A percentile compares a stretch with the other conserved stretches of the same genome.
These are phyloP conservation scores for Claviceps lovelessii DNA, from an alignment of 2,329 filamentous ascomycete species.

Conservation along the genomic window DNA sequence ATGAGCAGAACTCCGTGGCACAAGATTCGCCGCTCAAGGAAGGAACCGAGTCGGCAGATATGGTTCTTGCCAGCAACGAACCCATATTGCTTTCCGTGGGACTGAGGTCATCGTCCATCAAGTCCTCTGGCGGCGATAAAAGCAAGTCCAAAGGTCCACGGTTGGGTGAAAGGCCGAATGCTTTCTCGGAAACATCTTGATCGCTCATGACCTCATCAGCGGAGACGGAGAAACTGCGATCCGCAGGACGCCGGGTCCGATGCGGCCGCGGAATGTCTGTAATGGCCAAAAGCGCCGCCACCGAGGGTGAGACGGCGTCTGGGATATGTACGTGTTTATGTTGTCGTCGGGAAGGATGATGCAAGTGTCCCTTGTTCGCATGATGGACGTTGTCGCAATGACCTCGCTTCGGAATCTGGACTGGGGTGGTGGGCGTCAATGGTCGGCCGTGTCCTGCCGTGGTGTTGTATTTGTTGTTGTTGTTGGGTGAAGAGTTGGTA, in stretches of 20 bases:
- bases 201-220: constrained; percentile 42
- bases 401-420: constrained; percentile 37
- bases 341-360: constrained; percentile 22
- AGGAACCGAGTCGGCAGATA: constrained; percentile 47
- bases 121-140: constrained; percentile 45
- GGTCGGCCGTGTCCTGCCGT: constrained; percentile 16
- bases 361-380: constrained; percentile 24
- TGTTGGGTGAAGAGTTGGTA: constrained; percentile 9
- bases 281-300: constrained; percentile 46
- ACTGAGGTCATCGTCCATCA: constrained; percentile 33
- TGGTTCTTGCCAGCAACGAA: constrained; percentile 37
- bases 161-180: constrained; percentile 39
- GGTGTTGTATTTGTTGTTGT: constrained; percentile 14
- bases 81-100: constrained; percentile 38
- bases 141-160: constrained; percentile 44
- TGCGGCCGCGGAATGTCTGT: constrained; percentile 42
- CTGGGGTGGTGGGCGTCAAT: constrained; percentile 31
- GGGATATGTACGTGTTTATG: constrained; percentile 33
- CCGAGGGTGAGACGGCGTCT: constrained; percentile 41
- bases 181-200: constrained; percentile 42
- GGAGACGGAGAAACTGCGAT: constrained; percentile 35
- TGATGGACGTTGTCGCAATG: constrained; percentile 23
- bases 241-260: constrained; percentile 13
- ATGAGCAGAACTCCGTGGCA: constrained; percentile 33
- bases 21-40: constrained; percentile 43